phyloP scores from a whole-genome alignment of 2,329 filamentous ascomycete genomes.

The Penicillium frequentans region DNA sequence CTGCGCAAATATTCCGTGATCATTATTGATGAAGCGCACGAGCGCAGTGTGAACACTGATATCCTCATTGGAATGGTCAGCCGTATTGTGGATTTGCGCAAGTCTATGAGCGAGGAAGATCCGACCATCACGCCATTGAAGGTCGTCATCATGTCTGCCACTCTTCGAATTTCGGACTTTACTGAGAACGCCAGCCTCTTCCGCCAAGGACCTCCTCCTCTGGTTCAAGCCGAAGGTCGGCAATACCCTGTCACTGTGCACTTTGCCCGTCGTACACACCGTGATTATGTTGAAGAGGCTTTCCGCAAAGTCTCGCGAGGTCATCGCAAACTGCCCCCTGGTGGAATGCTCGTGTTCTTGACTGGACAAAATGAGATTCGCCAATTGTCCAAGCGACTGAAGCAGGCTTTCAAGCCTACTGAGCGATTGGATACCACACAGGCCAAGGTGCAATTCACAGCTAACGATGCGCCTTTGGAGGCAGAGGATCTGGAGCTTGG shows the following conservation, averaged over 20 bases:
- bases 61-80: slow-evolving; percentile 98
- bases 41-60: slow-evolving; percentile 95
- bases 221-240: slow-evolving; percentile 86
- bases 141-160: slow-evolving; percentile 97
- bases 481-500: slow-evolving; percentile 86
- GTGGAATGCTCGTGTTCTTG: slow-evolving; percentile 89
- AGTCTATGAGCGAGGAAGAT: slow-evolving; percentile 71
- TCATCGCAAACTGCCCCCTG: slow-evolving; percentile 84
- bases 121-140: slow-evolving; percentile 75
- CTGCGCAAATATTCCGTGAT: slow-evolving; percentile 89
- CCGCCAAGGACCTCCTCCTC: slow-evolving; percentile 68
- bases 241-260: slow-evolving; percentile 89
- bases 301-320: slow-evolving; percentile 84
- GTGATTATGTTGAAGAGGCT: slow-evolving; percentile 88
- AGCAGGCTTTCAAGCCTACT: slow-evolving; percentile 63
- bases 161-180: slow-evolving; percentile 85
- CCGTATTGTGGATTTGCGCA: slow-evolving; percentile 80
- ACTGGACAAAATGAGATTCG: slow-evolving; percentile 92
- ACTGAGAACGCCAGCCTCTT: slow-evolving; percentile 82
- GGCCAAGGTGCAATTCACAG: slow-evolving; percentile 72
- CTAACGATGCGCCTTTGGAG: slow-evolving; percentile 75
- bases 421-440: slow-evolving; percentile 52
- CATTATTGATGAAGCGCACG: slow-evolving; percentile 95
- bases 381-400: slow-evolving; percentile 76
- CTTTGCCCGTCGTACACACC: slow-evolving; percentile 77